Evolutionary conservation across 2,329 filamentous ascomycete species (phyloP), one percentile per base, ranked within the genome.

Genomic region (Onygenales sp.): DNA sequence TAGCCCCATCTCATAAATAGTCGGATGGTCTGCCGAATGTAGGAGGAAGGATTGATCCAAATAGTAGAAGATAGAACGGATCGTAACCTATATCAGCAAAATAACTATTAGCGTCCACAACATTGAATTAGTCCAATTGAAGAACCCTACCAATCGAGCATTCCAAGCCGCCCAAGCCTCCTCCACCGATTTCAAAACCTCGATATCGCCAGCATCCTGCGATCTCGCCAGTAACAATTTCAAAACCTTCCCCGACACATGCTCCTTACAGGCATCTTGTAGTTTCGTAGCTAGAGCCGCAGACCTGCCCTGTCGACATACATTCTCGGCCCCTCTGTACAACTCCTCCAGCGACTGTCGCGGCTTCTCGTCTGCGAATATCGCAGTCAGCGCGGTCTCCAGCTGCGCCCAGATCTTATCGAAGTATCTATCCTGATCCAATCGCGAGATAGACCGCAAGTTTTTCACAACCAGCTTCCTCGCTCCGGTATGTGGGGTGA

Each of bases 401-500:
- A 97, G 76, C 65, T 94, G 86, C 42, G 74, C 71, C 82, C 86
- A 88, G 3, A 84, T 85, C 62, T 84, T 83, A 42, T 84, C 77
- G 62, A 95, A 88, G 73, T 95, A 97, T 58, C 82, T 78, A 57
- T 87, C 83, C 17, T 87, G 80, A 61, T 89, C 82, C 52, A 80
- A 76, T 54, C 79, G 77, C n/a, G 79, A 72, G 14, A 77, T 77
- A 1, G 80, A 78, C 55, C 86, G 83, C 58, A 96, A 79, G 67
- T 96, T 97, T 79, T 95, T 95, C 62, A 98, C 88, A n/a, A 92
- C 81, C 45, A 98, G 80, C 70, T 86, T 91, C 76, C 86, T 91
- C 17, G 88, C 84, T 34, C 89, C 90, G 9, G 79, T 77, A 62
- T 88, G 83, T 10, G 88, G 84, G 60, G 86, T 87, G 65, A 91